Evolutionary conservation across 805 yeast species (phyloP).

Genomic region (Hanseniaspora valbyensis): DNA sequence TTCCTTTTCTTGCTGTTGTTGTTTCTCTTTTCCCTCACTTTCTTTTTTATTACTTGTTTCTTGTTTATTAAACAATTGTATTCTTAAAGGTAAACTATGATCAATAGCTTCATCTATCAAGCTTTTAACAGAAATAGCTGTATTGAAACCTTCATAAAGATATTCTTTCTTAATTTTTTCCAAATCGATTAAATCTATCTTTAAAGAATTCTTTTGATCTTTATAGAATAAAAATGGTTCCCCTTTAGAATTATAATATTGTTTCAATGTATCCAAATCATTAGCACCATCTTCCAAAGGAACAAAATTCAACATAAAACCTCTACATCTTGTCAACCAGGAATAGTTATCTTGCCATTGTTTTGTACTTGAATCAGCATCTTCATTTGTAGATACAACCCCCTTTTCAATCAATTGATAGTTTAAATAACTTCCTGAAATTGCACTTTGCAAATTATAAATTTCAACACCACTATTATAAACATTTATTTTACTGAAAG

Average conservation of each 20-base stretch:
- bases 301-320: constrained; percentile 8
- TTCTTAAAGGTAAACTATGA: background rate
- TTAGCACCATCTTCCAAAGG: background rate
- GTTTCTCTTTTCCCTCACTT: background rate
- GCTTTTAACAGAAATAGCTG: background rate
- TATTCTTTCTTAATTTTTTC: constrained; percentile 8
- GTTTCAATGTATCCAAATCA: background rate
- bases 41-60: background rate
- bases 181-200: background rate
- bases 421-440: constrained; percentile 8
- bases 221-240: background rate
- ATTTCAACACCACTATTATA: constrained; percentile 7
- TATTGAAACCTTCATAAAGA: background rate
- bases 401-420: constrained; percentile 4
- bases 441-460: background rate
- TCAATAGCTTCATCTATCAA: constrained; percentile 7
- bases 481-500: background rate
- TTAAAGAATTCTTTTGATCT: background rate
- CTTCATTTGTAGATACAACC: background rate
- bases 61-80: background rate
- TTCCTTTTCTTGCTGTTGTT: background rate
- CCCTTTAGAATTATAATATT: constrained; percentile 4
- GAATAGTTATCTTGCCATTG: constrained; percentile 10
- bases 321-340: constrained; percentile 8
- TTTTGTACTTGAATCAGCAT: background rate